phyloP scores from a whole-genome alignment of 331 rosid species.

The Quercus tomentella region DNA sequence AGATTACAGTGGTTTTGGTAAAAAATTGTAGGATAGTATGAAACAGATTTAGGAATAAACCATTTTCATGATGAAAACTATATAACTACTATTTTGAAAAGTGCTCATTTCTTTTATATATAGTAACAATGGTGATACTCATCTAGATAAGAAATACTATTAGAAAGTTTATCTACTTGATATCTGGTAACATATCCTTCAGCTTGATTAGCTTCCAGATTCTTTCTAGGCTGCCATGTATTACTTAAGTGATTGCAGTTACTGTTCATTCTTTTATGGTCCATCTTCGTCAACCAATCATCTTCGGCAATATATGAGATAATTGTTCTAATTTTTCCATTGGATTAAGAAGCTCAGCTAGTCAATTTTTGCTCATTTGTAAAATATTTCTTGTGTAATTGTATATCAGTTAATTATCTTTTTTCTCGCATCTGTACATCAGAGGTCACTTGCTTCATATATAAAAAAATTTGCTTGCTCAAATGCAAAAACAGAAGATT shows the following conservation, averaged over 20 bases:
- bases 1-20: neutral
- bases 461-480: constrained; percentile 43
- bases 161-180: neutral
- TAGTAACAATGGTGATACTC: too few relatives aligned
- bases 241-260: neutral
- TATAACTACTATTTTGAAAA: too few relatives aligned
- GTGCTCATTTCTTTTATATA: too few relatives aligned
- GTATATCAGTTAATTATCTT: neutral
- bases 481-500: constrained; percentile 48
- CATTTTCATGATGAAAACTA: neutral
- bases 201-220: neutral
- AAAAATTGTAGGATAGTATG: neutral
- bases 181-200: neutral
- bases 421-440: neutral
- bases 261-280: neutral
- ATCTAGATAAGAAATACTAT: too few relatives aligned
- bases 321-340: neutral
- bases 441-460: constrained; percentile 52
- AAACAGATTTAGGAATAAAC: neutral
- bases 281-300: neutral
- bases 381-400: neutral
- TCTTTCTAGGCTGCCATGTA: neutral
- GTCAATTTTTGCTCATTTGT: neutral
- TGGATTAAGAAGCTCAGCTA: neutral
- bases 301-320: neutral